Base-by-base conservation (phyloP, 2,329 filamentous ascomycete genomes). In the Celoporthe dispersa region DNA sequence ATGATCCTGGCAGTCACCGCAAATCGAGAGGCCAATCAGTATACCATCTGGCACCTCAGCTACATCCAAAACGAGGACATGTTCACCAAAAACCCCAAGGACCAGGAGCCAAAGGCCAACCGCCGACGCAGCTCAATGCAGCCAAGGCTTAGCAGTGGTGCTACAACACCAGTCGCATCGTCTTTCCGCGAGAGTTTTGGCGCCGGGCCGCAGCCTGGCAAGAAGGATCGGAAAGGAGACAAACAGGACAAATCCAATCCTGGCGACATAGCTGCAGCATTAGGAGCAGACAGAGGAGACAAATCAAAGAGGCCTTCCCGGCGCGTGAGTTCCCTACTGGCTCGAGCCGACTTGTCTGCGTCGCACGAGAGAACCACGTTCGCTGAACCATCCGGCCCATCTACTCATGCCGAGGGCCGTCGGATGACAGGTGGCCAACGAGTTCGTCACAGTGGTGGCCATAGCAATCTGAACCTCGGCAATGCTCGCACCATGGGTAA, bases 321-420 rank as follows among this genome's bases (percentile, higher is more conserved):
- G 59, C 89, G 96, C 65, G 92, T 98, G 35, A 99, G 96, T 82
- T 98, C 95, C 22, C 87, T 97, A 81, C 85, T 98, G 67, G 94
- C 94, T 22, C 87, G 95, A 75, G 92, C 93, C 41, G 95, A 98
- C 77, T 83, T 98, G 28, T 95, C 93, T 0, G 91, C 93, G 12
- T 96, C 91, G 22, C 92, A 95, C 73, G 94, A 97, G 74, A 87
- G 92, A 75, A 86, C 90, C 1, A 87, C 90, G n/a, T 97, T 97
- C 77, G 87, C 90, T 37, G 94, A 97, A 64, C 87, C 86, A 78
- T 80, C 78, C 73, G 84, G 79, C 2, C 77, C 81, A 11, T 75
- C 81, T 11, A 79, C 78, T 14, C 79, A 81, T 66, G 78, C 78
- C 0, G 84, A 85, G 19, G 88, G 64, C 44, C 69, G 91, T 73